Evolutionary conservation across 2,329 filamentous ascomycete species (phyloP).

Genomic region (Scolecobasidium constrictum): DNA sequence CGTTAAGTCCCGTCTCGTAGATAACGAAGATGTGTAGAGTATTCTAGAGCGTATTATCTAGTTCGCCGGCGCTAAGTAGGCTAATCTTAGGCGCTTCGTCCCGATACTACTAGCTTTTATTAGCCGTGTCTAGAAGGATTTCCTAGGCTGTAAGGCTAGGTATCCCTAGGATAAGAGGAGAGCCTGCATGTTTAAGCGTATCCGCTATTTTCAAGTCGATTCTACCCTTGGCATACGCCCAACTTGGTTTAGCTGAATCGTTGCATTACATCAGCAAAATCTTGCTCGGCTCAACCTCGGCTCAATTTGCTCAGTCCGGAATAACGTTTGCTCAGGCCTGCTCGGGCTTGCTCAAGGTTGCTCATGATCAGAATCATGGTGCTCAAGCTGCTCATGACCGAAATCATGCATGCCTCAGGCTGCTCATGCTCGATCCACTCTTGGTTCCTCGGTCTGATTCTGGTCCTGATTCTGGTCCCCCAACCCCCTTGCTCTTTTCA

Average conservation of each 20-base stretch:
- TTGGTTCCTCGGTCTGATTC: slow-evolving; percentile 3
- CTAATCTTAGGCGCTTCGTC: neutral
- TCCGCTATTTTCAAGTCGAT: slow-evolving; percentile 1
- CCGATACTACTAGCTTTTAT: neutral
- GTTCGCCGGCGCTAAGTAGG: neutral
- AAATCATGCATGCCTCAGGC: slow-evolving; percentile 5
- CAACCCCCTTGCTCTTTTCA: slow-evolving; percentile 3
- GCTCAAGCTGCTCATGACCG: neutral
- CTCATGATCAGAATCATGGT: neutral
- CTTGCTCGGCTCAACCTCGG: neutral
- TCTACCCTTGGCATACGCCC: neutral
- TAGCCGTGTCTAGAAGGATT: neutral
- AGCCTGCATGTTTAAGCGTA: neutral
- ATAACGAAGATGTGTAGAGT: slow-evolving; percentile 1
- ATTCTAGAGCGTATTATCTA: neutral
- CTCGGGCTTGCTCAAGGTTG: neutral
- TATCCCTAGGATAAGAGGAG: neutral
- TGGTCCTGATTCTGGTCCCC: slow-evolving; percentile 6
- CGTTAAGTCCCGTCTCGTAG: neutral
- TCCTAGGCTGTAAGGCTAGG: neutral
- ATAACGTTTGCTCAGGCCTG: neutral
- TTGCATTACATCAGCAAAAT: neutral
- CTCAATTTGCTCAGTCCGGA: neutral
- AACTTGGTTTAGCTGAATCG: neutral
- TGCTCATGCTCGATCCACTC: slow-evolving; percentile 1